Evolutionary conservation across 1,284 basidiomycete species (phyloP).

Genomic region (Gymnopus androsaceus): DNA sequence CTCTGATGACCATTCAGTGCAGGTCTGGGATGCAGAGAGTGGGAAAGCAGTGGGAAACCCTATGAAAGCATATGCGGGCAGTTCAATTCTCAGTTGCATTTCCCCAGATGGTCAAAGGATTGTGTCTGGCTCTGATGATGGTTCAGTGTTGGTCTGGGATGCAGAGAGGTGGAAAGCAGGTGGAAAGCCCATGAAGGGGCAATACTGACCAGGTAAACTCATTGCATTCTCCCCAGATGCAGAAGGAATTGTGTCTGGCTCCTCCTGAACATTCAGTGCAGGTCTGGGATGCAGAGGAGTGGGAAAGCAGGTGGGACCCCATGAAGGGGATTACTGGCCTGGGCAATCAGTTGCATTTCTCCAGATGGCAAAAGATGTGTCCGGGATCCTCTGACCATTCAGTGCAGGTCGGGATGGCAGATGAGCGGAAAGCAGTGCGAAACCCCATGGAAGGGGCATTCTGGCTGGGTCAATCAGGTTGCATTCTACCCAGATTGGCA

Average conservation of each 20-base stretch:
- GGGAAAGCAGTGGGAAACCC: slow-evolving; percentile 8
- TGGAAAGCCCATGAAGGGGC: not conserved
- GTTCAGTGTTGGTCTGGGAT: slow-evolving; percentile 16
- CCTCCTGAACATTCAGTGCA: slow-evolving; percentile 10
- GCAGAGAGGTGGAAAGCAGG: not conserved
- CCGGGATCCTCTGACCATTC: slow-evolving; percentile 14
- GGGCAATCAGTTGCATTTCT: slow-evolving; percentile 16
- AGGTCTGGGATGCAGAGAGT: slow-evolving; percentile 15
- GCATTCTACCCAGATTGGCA: slow-evolving; percentile 4
- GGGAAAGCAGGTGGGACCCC: not conserved
- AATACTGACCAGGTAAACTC: not conserved
- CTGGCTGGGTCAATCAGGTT: not conserved
- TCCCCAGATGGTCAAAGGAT: slow-evolving; percentile 12
- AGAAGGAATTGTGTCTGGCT: slow-evolving; percentile 4
- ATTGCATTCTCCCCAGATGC: slow-evolving; percentile 10
- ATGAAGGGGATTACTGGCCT: slow-evolving; percentile 4
- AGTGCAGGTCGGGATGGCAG: slow-evolving; percentile 12
- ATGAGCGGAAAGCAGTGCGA: not conserved
- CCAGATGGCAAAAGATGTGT: slow-evolving; percentile 13
- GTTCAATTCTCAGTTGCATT: slow-evolving; percentile 2
- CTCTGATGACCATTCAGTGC: slow-evolving; percentile 10
- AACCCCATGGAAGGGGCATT: slow-evolving; percentile 8
- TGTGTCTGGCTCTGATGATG: slow-evolving; percentile 12
- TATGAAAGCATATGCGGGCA: slow-evolving; percentile 10
- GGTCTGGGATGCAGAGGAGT: slow-evolving; percentile 12